Conservation (phyloP, 23 red algal genomes). For the Rhodosorus marinus region DNA sequence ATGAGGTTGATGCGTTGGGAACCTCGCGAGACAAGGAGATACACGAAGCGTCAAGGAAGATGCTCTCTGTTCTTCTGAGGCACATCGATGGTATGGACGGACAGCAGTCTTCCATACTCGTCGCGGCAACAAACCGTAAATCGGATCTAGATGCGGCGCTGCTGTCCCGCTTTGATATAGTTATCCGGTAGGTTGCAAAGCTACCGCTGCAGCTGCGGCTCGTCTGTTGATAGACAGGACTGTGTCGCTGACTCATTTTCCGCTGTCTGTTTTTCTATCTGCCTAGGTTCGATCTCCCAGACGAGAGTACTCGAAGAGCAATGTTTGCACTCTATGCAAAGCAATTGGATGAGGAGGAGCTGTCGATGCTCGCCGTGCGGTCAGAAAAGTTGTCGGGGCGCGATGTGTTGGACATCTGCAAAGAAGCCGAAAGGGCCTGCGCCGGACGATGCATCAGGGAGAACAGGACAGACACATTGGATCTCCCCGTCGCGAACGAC, state of each 20-base stretch:
- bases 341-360: constrained; percentile 47
- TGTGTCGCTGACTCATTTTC: too few relatives aligned
- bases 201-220: too few relatives aligned
- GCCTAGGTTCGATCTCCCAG: too few relatives aligned
- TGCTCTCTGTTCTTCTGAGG: constrained; percentile 64
- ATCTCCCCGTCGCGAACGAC: too few relatives aligned
- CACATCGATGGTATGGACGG: constrained; percentile 73
- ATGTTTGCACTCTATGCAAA: constrained; percentile 75
- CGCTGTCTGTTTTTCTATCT: too few relatives aligned
- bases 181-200: constrained; percentile 43
- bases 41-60: constrained; percentile 74
- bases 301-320: constrained; percentile 27
- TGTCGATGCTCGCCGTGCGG: constrained; percentile 19
- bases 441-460: constrained; percentile 38
- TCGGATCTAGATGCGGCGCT: constrained; percentile 72
- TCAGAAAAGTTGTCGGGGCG: constrained; percentile 59
- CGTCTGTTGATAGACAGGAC: too few relatives aligned
- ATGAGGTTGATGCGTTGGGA: constrained; percentile 75
- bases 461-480: too few relatives aligned
- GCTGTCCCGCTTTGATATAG: constrained; percentile 75
- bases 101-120: constrained; percentile 28
- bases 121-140: constrained; percentile 87
- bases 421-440: constrained; percentile 61
- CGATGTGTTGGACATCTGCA: constrained; percentile 59
- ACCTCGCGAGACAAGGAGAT: constrained; percentile 43